Evolutionary conservation across 2,329 filamentous ascomycete species (phyloP), one percentile per base, ranked within the genome.

Genomic region (Aureobasidium melanogenum): DNA sequence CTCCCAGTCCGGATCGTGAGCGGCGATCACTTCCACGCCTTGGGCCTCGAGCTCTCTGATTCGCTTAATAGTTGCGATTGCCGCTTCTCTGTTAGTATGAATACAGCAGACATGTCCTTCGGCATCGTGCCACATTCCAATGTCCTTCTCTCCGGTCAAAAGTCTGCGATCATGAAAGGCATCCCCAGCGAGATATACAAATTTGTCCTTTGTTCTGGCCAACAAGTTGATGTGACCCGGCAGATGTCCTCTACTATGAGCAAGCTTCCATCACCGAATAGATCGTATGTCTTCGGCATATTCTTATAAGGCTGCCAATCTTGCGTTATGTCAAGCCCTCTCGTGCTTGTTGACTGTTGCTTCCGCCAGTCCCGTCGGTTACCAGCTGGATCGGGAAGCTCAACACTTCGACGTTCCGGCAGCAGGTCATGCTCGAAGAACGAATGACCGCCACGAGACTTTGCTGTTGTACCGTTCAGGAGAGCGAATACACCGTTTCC

Each of bases 161-260:
- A 84, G 74, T 41, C 81, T 67, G 0, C 70, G 69, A 66, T 84
- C 80, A 64, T 84, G 82, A 63, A 78, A 84, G 34, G 77, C 77
- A 66, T 84, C 81, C 0, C 80, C 81, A 8, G 75, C 78, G 0
- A 84, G 74, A 65, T 78, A 79, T 0, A 81, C 70, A 72, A 78
- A 82, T 41, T 73, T 74, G 47, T 65, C 60, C 5, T 71, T 73
- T 0, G 72, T 73, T 0, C 77, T 72, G 8, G 72, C 76, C 0
- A 83, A 72, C 0, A 82, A 63, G 63, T 82, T 82, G 1, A 83
- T 67, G 62, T 83, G 81, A 0, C 80, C 80, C 5, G 74, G 74
- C 0, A 83, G 63, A 66, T 83, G 81, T 0, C 81, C 80, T 0
- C 76, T 34, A 83, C 69, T 0, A 82, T 69, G 63, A 75, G 79